These are phyloP conservation scores for Paxillus rubicundulus DNA, from an alignment of 768 basidiomycete species.

Conservation along the genomic window DNA sequence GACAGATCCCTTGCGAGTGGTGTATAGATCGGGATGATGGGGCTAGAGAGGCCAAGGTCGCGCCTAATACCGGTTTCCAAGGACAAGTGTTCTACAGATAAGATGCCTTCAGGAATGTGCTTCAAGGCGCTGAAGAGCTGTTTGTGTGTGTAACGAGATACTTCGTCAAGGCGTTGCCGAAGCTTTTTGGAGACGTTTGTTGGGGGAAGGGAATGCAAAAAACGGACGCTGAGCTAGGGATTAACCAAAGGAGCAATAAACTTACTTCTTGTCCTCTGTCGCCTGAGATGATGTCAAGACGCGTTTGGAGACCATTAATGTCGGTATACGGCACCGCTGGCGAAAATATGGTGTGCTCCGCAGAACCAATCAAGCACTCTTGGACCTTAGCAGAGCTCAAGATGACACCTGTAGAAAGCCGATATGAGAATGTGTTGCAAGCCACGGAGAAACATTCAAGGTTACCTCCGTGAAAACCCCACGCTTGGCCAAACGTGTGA, in stretches of 20 bases:
- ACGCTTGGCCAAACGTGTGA: conserved; percentile 53
- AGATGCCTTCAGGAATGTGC: conserved; percentile 5
- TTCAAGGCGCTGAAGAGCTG: conserved; percentile 4
- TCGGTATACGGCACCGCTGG: conserved; percentile 20
- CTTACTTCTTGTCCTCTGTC: conserved; percentile 19
- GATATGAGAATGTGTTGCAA: not conserved
- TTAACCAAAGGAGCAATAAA: not conserved
- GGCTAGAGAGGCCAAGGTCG: conserved; percentile 10
- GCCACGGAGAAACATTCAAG: too few relatives aligned
- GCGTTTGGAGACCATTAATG: conserved; percentile 33
- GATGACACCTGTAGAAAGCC: conserved; percentile 10
- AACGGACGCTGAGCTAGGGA: too few relatives aligned
- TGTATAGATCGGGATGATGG: conserved; percentile 20
- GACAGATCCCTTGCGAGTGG: conserved; percentile 10
- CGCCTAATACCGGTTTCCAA: not conserved
- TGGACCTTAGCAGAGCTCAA: conserved; percentile 16
- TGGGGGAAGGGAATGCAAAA: not conserved
- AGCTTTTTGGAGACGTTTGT: conserved; percentile 5
- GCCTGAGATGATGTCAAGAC: conserved; percentile 34
- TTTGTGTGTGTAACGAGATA: conserved; percentile 15
- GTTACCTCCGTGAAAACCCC: conserved; percentile 22
- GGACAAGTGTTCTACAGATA: conserved; percentile 1
- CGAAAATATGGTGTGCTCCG: conserved; percentile 17
- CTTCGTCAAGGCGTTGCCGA: conserved; percentile 6
- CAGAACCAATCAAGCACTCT: conserved; percentile 19